Percentiles rank a stretch among this genome's conserved stretches.
These are phyloP conservation scores for Telfairia occidentalis DNA, from an alignment of 331 rosid species.

Conservation along the genomic window DNA sequence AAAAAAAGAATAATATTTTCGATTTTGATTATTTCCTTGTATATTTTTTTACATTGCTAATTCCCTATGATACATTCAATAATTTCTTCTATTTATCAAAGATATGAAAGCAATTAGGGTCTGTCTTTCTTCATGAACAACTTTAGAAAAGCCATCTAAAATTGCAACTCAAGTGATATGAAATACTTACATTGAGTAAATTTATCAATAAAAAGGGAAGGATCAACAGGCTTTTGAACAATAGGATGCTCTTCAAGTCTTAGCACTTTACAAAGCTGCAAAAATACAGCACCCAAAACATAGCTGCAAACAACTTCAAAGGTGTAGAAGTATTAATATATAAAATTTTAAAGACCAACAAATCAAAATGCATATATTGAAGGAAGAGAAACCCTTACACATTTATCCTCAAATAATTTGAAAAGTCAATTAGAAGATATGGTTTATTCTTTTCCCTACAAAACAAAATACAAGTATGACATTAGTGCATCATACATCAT, in stretches of 20 bases:
- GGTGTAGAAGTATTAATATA: background rate
- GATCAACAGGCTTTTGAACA: constrained; percentile 81
- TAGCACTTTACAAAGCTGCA: constrained; percentile 74
- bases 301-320: constrained; percentile 40
- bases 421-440: constrained; percentile 87
- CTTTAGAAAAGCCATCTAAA: background rate
- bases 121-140: background rate
- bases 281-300: constrained; percentile 71
- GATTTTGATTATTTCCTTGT: too few relatives aligned
- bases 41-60: too few relatives aligned
- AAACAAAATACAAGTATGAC: constrained; percentile 7
- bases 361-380: background rate
- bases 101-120: background rate
- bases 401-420: constrained; percentile 50
- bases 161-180: background rate
- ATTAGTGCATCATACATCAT: background rate
- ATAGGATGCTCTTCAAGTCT: constrained; percentile 71
- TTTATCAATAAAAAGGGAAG: constrained; percentile 64
- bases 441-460: constrained; percentile 61
- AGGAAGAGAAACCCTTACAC: constrained; percentile 47
- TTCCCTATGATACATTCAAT: too few relatives aligned
- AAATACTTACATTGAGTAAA: constrained; percentile 56
- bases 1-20: too few relatives aligned
- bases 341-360: background rate
- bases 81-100: background rate